Conservation (phyloP, 805 yeast species). For the Candida caryicola region DNA sequence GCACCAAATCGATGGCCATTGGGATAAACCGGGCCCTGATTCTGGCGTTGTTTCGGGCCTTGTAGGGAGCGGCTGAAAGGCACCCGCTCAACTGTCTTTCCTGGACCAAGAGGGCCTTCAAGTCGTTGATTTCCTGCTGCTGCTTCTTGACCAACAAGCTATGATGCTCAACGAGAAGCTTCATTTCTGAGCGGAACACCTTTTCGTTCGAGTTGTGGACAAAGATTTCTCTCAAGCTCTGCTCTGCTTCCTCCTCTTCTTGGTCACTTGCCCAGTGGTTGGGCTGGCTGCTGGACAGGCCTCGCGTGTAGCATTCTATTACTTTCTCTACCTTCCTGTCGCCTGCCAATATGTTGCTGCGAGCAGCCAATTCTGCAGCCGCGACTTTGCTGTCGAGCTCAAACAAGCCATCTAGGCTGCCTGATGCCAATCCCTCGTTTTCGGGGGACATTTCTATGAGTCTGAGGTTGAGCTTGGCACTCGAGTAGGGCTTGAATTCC, state of each 20-base stretch:
- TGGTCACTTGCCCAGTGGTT: neutral
- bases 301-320: neutral
- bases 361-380: no score
- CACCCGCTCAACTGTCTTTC: constrained; percentile 20
- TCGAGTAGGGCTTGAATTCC: constrained; percentile 11
- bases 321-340: no score
- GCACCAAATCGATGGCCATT: constrained; percentile 6
- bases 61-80: neutral
- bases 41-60: neutral
- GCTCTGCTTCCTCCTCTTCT: neutral
- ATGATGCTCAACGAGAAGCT: constrained; percentile 21
- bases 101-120: constrained; percentile 20
- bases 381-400: neutral
- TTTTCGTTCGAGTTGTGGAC: constrained; percentile 5
- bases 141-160: constrained; percentile 20
- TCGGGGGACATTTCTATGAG: constrained; percentile 1
- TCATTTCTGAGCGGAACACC: constrained; percentile 23
- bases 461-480: constrained; percentile 4
- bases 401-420: neutral
- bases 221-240: constrained; percentile 1
- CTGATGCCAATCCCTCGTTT: neutral
- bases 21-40: constrained; percentile 10
- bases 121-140: constrained; percentile 23
- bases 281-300: neutral
- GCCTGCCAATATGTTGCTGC: no score